Conservation (phyloP, 331 rosid genomes). For the Quercus tomentella region DNA sequence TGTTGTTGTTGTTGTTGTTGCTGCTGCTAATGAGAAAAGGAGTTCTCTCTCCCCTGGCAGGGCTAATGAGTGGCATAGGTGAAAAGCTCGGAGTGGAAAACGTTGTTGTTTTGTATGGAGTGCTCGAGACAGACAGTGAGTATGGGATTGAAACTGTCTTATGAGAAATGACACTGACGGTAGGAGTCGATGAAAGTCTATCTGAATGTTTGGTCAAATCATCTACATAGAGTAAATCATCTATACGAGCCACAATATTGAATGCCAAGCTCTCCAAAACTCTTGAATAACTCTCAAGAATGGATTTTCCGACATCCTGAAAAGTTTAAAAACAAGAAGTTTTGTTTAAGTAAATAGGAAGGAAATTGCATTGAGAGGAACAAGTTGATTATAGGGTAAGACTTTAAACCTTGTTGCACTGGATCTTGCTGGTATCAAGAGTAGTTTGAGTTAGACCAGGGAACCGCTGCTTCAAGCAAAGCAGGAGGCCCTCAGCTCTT, state of each 20-base stretch:
- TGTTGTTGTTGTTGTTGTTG: background rate
- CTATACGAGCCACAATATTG: slow-evolving; percentile 56
- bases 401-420: slow-evolving; percentile 38
- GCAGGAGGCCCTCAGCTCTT: slow-evolving; percentile 50
- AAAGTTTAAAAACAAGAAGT: background rate
- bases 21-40: slow-evolving; percentile 37
- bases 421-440: slow-evolving; percentile 56
- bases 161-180: slow-evolving; percentile 42
- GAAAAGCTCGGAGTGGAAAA: slow-evolving; percentile 33
- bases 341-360: background rate
- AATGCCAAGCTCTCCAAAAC: slow-evolving; percentile 56
- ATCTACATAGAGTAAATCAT: slow-evolving; percentile 49
- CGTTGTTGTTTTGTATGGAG: slow-evolving; percentile 40
- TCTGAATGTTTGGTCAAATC: slow-evolving; percentile 45
- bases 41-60: slow-evolving; percentile 50
- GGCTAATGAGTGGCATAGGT: slow-evolving; percentile 45
- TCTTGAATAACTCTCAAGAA: slow-evolving; percentile 62
- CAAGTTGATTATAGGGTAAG: background rate
- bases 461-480: slow-evolving; percentile 52
- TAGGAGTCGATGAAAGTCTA: slow-evolving; percentile 31
- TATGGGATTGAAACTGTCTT: slow-evolving; percentile 32
- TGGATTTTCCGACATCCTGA: slow-evolving; percentile 62
- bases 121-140: slow-evolving; percentile 40
- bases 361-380: background rate
- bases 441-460: slow-evolving; percentile 52